Evolutionary conservation across 2,329 filamentous ascomycete genomes (phyloP).

Genomic region (Camptophora hylomeconis): DNA sequence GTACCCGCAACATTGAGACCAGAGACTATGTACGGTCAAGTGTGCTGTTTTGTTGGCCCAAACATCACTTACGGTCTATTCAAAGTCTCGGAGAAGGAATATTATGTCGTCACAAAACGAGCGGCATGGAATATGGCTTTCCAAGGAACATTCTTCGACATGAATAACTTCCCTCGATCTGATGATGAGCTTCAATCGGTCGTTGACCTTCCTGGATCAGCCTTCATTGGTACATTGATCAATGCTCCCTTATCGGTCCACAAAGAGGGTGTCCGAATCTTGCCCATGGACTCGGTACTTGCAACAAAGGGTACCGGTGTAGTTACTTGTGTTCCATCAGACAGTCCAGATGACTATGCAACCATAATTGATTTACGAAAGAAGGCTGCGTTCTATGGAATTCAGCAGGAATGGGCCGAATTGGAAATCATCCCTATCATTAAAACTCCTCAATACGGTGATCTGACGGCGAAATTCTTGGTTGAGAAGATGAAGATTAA

Average conservation of each 20-base stretch:
- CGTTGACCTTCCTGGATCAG: slow-evolving; percentile 61
- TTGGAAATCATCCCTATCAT: slow-evolving; percentile 82
- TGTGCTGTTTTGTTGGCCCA: slow-evolving; percentile 86
- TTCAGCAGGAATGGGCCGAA: slow-evolving; percentile 93
- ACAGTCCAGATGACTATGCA: slow-evolving; percentile 90
- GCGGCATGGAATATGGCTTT: slow-evolving; percentile 91
- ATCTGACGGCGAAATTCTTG: slow-evolving; percentile 68
- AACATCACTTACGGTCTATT: slow-evolving; percentile 81
- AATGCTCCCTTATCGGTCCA: slow-evolving; percentile 81
- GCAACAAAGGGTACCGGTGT: slow-evolving; percentile 93
- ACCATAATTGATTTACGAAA: slow-evolving; percentile 79
- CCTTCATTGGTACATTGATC: slow-evolving; percentile 77
- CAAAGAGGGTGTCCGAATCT: slow-evolving; percentile 67
- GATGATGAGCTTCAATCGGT: slow-evolving; percentile 66
- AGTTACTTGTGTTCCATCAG: slow-evolving; percentile 88
- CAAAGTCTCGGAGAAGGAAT: slow-evolving; percentile 59
- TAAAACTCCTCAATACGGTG: slow-evolving; percentile 73
- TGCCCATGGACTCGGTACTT: slow-evolving; percentile 91
- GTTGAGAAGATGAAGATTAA: slow-evolving; percentile 92
- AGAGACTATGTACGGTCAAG: slow-evolving; percentile 98
- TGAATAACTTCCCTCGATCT: slow-evolving; percentile 34
- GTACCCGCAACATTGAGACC: slow-evolving; percentile 84
- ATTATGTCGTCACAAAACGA: slow-evolving; percentile 66
- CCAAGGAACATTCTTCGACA: slow-evolving; percentile 64
- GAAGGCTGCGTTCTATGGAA: slow-evolving; percentile 92